phyloP scores from a whole-genome alignment of 768 basidiomycete species.

The Phanerochaete sordida region DNA sequence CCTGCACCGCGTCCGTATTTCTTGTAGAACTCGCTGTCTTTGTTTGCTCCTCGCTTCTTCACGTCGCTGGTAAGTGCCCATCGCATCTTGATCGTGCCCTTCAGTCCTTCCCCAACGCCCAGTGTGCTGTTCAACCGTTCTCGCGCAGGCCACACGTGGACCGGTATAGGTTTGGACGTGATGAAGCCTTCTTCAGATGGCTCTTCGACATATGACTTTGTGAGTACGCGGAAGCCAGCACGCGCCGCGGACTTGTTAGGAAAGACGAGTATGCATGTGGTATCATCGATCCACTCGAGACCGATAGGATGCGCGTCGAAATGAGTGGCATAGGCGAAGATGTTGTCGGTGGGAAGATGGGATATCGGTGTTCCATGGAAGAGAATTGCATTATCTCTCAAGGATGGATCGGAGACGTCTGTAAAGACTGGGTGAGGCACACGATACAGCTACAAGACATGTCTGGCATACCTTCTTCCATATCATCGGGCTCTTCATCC shows the following conservation, averaged over 20 bases:
- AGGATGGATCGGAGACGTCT: slow-evolving; percentile 36
- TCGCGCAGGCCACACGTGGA: slow-evolving; percentile 76
- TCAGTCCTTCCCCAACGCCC: slow-evolving; percentile 65
- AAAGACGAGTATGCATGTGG: slow-evolving; percentile 78
- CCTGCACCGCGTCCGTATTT: slow-evolving; percentile 67
- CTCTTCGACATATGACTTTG: slow-evolving; percentile 49
- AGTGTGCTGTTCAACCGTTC: slow-evolving; percentile 71
- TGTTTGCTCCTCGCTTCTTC: slow-evolving; percentile 73
- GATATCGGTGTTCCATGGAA: slow-evolving; percentile 71
- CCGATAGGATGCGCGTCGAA: slow-evolving; percentile 72
- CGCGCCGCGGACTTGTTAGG: slow-evolving; percentile 51
- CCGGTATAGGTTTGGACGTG: slow-evolving; percentile 65
- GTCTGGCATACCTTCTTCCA: slow-evolving; percentile 19
- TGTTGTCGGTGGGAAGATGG: slow-evolving; percentile 67
- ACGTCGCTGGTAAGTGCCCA: slow-evolving; percentile 73
- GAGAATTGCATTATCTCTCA: slow-evolving; percentile 66
- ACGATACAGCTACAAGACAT: neutral
- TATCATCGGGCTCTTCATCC: slow-evolving; percentile 28
- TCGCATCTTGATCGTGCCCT: slow-evolving; percentile 65
- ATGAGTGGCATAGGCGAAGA: slow-evolving; percentile 81
- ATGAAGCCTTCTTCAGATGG: slow-evolving; percentile 55
- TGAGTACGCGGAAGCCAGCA: slow-evolving; percentile 45
- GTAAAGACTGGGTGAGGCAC: neutral
- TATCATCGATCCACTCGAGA: slow-evolving; percentile 86
- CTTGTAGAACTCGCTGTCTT: slow-evolving; percentile 74